Conservation (phyloP, 2,329 filamentous ascomycete genomes). For the Sporothrix phasma region DNA sequence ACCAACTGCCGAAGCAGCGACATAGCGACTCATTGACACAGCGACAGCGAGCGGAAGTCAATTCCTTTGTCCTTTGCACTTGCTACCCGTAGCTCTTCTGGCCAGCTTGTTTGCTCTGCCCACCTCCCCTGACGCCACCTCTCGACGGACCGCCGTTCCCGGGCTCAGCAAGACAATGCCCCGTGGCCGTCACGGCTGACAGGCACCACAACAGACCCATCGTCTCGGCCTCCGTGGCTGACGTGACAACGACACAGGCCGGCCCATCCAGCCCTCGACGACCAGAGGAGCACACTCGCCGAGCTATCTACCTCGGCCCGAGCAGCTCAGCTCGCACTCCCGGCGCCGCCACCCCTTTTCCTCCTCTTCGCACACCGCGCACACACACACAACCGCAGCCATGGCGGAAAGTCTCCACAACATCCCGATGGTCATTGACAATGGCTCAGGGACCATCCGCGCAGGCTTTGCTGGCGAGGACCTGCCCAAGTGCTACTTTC, state of each 20-base stretch:
- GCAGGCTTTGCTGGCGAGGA: constrained; percentile 96
- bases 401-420: constrained; percentile 72
- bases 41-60: not conserved
- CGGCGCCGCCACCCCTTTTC: not conserved
- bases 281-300: not conserved
- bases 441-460: constrained; percentile 94
- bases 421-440: constrained; percentile 96
- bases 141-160: not conserved
- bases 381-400: constrained; percentile 11
- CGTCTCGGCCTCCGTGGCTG: not conserved
- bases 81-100: not conserved
- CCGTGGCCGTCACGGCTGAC: constrained; percentile 15
- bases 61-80: not conserved
- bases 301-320: not conserved
- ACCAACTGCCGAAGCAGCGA: not conserved
- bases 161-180: constrained; percentile 9
- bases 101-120: not conserved
- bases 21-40: not conserved
- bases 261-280: too few relatives aligned
- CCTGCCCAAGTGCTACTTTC: constrained; percentile 91
- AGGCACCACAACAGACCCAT: not conserved
- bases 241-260: not conserved
- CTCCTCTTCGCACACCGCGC: not conserved
- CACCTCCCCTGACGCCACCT: not conserved
- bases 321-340: not conserved